Evolutionary conservation across 805 yeast genomes (phyloP).

Genomic region (Torulaspora delbrueckii): DNA sequence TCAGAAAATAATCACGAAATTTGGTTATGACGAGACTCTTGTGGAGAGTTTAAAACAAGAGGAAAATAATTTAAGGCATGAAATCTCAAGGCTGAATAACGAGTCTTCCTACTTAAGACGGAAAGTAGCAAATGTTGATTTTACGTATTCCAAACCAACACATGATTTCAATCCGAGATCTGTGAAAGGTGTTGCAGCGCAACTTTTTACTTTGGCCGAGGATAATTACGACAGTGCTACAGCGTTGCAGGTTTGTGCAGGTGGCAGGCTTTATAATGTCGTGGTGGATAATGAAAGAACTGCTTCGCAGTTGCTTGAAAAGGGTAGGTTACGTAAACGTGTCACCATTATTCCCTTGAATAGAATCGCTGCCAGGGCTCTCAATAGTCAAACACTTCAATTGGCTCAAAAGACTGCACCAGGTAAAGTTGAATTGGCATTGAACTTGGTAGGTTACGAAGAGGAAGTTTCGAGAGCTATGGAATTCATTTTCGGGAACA

Average conservation of each 20-base stretch:
- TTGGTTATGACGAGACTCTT: constrained; percentile 54
- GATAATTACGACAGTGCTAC: constrained; percentile 56
- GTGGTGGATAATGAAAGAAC: constrained; percentile 84
- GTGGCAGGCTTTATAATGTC: constrained; percentile 82
- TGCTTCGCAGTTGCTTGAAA: constrained; percentile 77
- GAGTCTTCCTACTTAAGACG: constrained; percentile 56
- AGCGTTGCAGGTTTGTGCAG: constrained; percentile 92
- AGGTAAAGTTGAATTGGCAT: constrained; percentile 82
- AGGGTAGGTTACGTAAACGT: constrained; percentile 71
- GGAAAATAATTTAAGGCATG: constrained; percentile 42
- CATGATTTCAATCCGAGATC: constrained; percentile 53
- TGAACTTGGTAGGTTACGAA: constrained; percentile 73
- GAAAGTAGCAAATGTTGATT: constrained; percentile 67
- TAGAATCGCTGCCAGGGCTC: constrained; percentile 61
- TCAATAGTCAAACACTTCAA: constrained; percentile 48
- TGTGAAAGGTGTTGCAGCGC: constrained; percentile 89
- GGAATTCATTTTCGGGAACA: constrained; percentile 86
- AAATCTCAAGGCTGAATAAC: constrained; percentile 41
- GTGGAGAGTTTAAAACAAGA: constrained; percentile 43
- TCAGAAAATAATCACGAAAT: constrained; percentile 40
- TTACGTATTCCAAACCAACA: constrained; percentile 61
- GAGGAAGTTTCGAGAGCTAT: constrained; percentile 70
- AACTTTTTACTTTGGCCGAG: constrained; percentile 62
- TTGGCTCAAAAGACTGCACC: constrained; percentile 77
- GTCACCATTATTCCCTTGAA: constrained; percentile 91